Evolutionary conservation across 179 eudicot species (phyloP).

Genomic region (Spinacia oleracea): DNA sequence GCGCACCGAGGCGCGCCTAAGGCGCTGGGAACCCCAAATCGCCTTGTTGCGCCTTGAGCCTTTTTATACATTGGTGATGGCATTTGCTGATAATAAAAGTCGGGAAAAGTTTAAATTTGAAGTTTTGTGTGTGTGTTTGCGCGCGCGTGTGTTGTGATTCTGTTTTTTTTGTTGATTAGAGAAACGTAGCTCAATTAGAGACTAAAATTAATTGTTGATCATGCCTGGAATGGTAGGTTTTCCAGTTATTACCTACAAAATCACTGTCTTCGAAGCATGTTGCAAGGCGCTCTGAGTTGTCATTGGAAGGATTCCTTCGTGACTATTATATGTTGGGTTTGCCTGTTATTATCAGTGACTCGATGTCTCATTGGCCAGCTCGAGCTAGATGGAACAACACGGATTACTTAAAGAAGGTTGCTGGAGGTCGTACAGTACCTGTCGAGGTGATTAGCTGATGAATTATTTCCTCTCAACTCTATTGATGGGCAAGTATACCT

Average conservation of each 20-base stretch:
- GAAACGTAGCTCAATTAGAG: not conserved
- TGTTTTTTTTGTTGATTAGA: not conserved
- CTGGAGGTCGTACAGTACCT: constrained; percentile 92
- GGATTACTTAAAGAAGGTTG: constrained; percentile 72
- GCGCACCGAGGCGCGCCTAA: no score
- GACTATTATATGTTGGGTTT: constrained; percentile 68
- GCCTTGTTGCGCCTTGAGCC: no score
- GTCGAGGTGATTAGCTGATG: constrained; percentile 83
- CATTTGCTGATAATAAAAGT: not conserved
- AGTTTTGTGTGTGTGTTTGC: not conserved
- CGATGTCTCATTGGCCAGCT: constrained; percentile 97
- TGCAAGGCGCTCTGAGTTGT: constrained; percentile 51
- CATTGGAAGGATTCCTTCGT: constrained; percentile 78
- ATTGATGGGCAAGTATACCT: constrained; percentile 34
- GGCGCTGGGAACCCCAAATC: no score
- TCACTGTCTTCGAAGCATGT: constrained; percentile 71
- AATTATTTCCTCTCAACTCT: constrained; percentile 35
- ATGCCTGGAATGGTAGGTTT: constrained; percentile 45
- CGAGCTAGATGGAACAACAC: constrained; percentile 74
- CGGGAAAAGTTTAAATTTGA: not conserved
- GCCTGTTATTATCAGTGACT: constrained; percentile 83
- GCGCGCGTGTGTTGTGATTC: no score
- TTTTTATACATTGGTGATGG: no score
- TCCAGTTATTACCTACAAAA: constrained; percentile 55
- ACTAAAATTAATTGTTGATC: not conserved